Conservation (phyloP, 1,284 basidiomycete species). For the Austroboletus sp. region DNA sequence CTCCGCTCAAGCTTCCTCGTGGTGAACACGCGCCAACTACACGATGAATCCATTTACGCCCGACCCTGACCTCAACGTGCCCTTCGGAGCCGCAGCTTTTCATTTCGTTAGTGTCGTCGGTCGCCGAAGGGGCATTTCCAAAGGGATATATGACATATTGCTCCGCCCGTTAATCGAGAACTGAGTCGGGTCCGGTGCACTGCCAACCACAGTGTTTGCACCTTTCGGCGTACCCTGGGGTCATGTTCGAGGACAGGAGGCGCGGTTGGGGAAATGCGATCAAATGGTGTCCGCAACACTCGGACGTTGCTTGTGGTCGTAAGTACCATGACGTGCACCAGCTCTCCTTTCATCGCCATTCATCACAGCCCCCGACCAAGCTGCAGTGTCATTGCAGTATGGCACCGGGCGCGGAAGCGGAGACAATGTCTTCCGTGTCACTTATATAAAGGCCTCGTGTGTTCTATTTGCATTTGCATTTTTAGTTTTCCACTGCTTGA, state of each 20-base stretch:
- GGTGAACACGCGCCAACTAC: slow-evolving; percentile 15
- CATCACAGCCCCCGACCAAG: not conserved
- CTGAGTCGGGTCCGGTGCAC: slow-evolving; percentile 14
- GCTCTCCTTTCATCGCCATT: not conserved
- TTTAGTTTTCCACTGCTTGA: not conserved
- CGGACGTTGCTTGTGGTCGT: not conserved
- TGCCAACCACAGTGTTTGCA: slow-evolving; percentile 5
- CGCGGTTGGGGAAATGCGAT: slow-evolving; percentile 3
- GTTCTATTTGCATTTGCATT: not conserved
- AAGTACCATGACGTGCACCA: not conserved
- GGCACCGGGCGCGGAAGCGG: not conserved
- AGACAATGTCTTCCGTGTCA: not conserved
- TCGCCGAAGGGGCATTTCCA: not conserved
- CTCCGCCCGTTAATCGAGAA: slow-evolving; percentile 1
- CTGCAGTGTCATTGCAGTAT: not conserved
- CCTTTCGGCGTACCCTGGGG: slow-evolving; percentile 1
- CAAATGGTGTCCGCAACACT: not conserved
- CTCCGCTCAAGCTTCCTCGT: slow-evolving; percentile 8
- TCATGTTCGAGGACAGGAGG: slow-evolving; percentile 5
- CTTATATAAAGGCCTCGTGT: not conserved
- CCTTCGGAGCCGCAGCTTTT: slow-evolving; percentile 21
- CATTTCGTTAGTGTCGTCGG: slow-evolving; percentile 7
- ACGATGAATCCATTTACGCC: slow-evolving; percentile 6
- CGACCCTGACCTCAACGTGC: slow-evolving; percentile 9
- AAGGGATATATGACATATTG: not conserved